Evolutionary conservation across 306 rosid genomes (phyloP).

Genomic region (Trichosanthes truncata): DNA sequence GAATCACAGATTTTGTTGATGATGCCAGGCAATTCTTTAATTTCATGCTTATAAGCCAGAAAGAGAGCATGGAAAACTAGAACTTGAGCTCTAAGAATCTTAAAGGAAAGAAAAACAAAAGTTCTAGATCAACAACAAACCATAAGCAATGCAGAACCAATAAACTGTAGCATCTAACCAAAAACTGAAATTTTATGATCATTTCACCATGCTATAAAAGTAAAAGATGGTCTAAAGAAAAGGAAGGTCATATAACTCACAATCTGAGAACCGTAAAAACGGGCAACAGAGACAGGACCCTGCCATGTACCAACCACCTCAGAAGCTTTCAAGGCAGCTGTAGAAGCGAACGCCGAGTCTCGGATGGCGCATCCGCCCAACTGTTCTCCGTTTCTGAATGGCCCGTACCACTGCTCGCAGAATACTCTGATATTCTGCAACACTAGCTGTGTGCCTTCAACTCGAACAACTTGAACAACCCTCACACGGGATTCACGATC

Average conservation of each 20-base stretch:
- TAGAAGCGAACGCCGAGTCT: constrained; percentile 83
- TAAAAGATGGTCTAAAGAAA: background rate
- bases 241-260: constrained; percentile 34
- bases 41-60: background rate
- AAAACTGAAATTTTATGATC: background rate
- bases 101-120: background rate
- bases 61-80: background rate
- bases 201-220: background rate
- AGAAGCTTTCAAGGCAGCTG: constrained; percentile 50
- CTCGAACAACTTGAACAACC: constrained; percentile 46
- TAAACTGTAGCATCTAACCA: background rate
- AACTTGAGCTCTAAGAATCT: background rate
- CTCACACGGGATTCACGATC: constrained; percentile 83
- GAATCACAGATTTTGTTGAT: background rate
- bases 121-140: background rate
- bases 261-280: constrained; percentile 25
- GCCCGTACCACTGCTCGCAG: constrained; percentile 98
- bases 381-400: constrained; percentile 91
- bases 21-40: background rate
- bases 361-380: constrained; percentile 87
- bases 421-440: constrained; percentile 45
- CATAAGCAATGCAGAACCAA: background rate
- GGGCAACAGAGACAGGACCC: constrained; percentile 41
- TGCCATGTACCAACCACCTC: constrained; percentile 70
- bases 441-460: constrained; percentile 31